Evolutionary conservation across 129 eudicot genomes (phyloP), one percentile per base, ranked within the genome.

Genomic region (Artemisia annua): DNA sequence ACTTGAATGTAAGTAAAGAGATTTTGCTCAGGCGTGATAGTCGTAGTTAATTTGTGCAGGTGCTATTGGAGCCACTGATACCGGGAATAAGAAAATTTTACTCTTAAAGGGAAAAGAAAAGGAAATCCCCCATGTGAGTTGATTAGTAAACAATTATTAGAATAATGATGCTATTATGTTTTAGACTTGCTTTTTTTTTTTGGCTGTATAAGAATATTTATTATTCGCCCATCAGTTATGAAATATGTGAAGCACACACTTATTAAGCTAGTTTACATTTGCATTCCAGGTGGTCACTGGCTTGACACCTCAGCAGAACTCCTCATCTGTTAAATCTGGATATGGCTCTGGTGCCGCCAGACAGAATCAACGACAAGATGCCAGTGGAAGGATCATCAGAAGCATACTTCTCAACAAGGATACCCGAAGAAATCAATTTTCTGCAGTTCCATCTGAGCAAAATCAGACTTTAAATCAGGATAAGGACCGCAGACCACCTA

Each of bases 21-120:
- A 7, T 39, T 39, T 8, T 39, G 46, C 11, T 39, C 46, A 39
- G 46, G 46, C 2, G 15, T 59, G 22, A 64, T 19, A 50, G 60
- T 67, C 7, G 46, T 39, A 39, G 46, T 66, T 43, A 50, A 74
- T 68, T 52, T 71, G 53, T 80, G 67, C 80, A 90, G 98, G 91
- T 78, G 82, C 83, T 51, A 39, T 39, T 39, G 46, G 46, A 39
- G 46, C 46, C 11, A 63, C 87, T 71, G 90, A 84, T 78, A 56
- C 16, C 55, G 92, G 96, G 77, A 86, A 89, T 85, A 89, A 82
- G 88, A 92, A 86, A 77, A 87, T 92, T 76, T 63, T 92, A 76
- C 96, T 94, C 69, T 68, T 94, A 79, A 94, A 90, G 77, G 98
- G 97, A 69, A 93, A 93, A 87, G 92, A 86, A 61, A 86, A 88